Percentiles rank a stretch among this genome's conserved stretches.
Conservation (phyloP, 2,329 filamentous ascomycete genomes). For the Apiospora hydei region DNA sequence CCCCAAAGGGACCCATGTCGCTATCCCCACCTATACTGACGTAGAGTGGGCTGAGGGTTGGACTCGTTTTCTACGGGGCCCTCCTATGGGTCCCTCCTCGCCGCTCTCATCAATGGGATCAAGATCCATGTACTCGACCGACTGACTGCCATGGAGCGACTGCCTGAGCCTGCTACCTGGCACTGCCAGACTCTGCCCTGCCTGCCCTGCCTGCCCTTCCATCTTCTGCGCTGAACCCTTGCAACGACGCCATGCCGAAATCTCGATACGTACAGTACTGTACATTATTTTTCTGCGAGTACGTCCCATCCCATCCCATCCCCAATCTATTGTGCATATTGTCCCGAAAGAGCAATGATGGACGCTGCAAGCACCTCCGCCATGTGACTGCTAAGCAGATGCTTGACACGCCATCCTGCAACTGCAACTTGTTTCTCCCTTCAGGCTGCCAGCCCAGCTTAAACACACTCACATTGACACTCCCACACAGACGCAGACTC, state of each 20-base stretch:
- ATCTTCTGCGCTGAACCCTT: slow-evolving; percentile 9
- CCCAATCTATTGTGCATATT: slow-evolving; percentile 5
- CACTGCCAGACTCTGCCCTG: not conserved
- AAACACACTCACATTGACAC: not conserved
- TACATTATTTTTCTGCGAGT: not conserved
- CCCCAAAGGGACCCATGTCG: slow-evolving; percentile 18
- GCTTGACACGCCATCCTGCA: slow-evolving; percentile 11
- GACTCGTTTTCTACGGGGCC: not conserved
- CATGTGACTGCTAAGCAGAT: slow-evolving; percentile 16
- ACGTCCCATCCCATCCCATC: slow-evolving; percentile 13
- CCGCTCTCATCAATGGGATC: slow-evolving; percentile 22
- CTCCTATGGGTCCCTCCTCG: not conserved
- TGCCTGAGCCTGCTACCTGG: not conserved
- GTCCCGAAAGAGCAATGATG: slow-evolving; percentile 21
- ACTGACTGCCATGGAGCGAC: not conserved
- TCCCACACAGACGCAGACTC: no score
- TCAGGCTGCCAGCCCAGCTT: not conserved
- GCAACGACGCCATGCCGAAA: slow-evolving; percentile 22
- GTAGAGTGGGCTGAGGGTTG: slow-evolving; percentile 23
- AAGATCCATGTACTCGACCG: slow-evolving; percentile 17
- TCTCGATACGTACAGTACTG: slow-evolving; percentile 20
- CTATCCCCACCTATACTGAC: slow-evolving; percentile 23
- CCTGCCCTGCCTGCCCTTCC: not conserved
- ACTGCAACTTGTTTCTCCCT: not conserved
- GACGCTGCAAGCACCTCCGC: slow-evolving; percentile 13